Evolutionary conservation across 2,329 filamentous ascomycete species (phyloP), one percentile per base, ranked within the genome.

Genomic region (Cladosporium sp.): DNA sequence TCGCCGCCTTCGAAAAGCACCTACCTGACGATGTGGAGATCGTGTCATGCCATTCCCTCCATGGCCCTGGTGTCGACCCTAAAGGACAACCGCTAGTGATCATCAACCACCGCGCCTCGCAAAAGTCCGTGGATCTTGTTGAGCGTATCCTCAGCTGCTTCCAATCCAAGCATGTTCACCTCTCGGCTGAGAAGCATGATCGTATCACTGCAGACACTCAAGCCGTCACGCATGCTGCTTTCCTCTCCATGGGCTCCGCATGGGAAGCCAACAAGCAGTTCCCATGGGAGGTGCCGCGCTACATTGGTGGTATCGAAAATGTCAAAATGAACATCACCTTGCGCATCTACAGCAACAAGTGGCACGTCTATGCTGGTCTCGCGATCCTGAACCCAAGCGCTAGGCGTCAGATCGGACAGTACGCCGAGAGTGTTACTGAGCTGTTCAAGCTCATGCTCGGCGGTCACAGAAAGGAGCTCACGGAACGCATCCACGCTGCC

Each of bases 251-350:
- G 93, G 93, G 94, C 56, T 94, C 92, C 56, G 93, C 93, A 7
- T 98, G 94, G 94, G 87, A 90, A 59, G 91, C 91, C 27, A 94
- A 94, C 68, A 81, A 85, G 52, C 89, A 98, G 67, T 98, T 97
- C 62, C 93, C 94, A 0, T 98, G 93, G 93, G 92, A 97, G 62
- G 83, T 92, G 40, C 83, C 84, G n/a, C 89, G 93, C 55, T 98
- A 97, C 69, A 83, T 96, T 3, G 93, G 93, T 52, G 94, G 93
- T 46, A 95, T 98, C 62, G 93, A 98, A 70, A 98, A 98, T 68
- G 92, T 97, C 62, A 98, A 98, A 74, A 95, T 97, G 74, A 98
- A 98, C 72, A 84, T 97, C 59, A 97, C 90, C 59, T 76, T 98
- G 58, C 90, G 93, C 60, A 97, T 98, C 72, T 98, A 97, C 74